phyloP scores from a whole-genome alignment of 2,329 filamentous ascomycete genomes.

The Lachnellula cervina region DNA sequence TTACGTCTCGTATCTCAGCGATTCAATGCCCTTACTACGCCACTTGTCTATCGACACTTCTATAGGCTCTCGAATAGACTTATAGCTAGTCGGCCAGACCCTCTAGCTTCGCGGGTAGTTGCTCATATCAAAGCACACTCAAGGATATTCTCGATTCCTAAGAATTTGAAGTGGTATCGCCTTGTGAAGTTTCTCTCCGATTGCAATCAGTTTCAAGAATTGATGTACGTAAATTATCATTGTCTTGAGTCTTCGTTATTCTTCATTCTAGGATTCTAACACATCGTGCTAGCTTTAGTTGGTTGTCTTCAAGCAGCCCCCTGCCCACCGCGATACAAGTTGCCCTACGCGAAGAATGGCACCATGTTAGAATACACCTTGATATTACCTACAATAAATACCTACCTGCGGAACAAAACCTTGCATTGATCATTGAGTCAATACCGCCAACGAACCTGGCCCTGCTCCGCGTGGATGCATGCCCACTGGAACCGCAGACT shows the following conservation, averaged over 20 bases:
- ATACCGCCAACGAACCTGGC: not conserved
- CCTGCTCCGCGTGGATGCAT: not conserved
- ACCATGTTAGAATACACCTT: not conserved
- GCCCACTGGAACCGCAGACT: not conserved
- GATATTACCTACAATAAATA: fast-evolving
- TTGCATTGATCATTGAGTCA: not conserved
- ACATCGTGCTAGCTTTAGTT: not conserved
- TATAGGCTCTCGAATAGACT: not conserved
- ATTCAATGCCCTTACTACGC: not conserved
- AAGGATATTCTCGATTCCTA: not conserved
- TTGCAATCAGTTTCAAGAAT: not conserved
- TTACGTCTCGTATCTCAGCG: not conserved
- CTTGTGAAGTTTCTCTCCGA: not conserved
- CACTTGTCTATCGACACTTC: not conserved
- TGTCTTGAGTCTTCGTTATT: not conserved
- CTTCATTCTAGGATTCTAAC: not conserved
- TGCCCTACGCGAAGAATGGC: not conserved
- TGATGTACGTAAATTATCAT: not conserved
- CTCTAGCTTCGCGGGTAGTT: not conserved
- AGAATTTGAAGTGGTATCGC: not conserved
- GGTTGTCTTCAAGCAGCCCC: not conserved
- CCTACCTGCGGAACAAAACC: not conserved
- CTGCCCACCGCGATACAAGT: not conserved
- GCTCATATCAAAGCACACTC: not conserved
- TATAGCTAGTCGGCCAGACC: not conserved